These are phyloP conservation scores for Ceratobasidium sp. DNA, from an alignment of 1,284 basidiomycete species.

Conservation along the genomic window DNA sequence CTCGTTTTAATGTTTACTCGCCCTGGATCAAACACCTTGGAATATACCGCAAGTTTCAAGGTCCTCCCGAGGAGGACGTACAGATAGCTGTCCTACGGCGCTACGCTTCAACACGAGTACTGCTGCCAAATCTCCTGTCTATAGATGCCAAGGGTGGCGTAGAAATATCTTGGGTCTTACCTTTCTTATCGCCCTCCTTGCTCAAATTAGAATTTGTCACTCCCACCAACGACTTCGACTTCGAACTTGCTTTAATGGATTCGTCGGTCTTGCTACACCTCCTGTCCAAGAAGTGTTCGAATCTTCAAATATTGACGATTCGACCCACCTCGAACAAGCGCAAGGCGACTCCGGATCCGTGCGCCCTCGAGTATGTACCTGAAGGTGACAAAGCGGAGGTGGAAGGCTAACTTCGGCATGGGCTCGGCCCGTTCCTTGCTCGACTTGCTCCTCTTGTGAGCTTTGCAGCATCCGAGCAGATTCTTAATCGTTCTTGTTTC, in stretches of 20 bases:
- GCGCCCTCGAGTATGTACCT: background rate
- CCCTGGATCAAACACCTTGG: conserved; percentile 7
- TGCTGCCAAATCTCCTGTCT: background rate
- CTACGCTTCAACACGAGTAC: background rate
- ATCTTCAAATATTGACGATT: background rate
- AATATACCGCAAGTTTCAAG: background rate
- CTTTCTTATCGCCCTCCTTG: conserved; percentile 9
- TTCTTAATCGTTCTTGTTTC: conserved; percentile 4
- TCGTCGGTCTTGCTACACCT: background rate
- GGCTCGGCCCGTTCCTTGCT: background rate
- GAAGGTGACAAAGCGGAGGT: background rate
- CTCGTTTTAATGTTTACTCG: conserved; percentile 4
- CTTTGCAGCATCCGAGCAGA: background rate
- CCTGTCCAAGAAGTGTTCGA: background rate
- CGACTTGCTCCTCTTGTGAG: background rate
- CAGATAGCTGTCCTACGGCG: background rate
- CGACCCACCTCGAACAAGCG: background rate
- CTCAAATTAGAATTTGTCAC: background rate
- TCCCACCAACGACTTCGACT: no score
- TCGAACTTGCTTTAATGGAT: background rate
- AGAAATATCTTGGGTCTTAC: background rate
- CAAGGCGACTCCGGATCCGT: background rate
- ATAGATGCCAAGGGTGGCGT: background rate
- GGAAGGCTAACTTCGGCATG: no score
- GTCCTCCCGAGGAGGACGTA: background rate